Conservation (phyloP, 1,284 basidiomycete species). For the Trametes polyzona region DNA sequence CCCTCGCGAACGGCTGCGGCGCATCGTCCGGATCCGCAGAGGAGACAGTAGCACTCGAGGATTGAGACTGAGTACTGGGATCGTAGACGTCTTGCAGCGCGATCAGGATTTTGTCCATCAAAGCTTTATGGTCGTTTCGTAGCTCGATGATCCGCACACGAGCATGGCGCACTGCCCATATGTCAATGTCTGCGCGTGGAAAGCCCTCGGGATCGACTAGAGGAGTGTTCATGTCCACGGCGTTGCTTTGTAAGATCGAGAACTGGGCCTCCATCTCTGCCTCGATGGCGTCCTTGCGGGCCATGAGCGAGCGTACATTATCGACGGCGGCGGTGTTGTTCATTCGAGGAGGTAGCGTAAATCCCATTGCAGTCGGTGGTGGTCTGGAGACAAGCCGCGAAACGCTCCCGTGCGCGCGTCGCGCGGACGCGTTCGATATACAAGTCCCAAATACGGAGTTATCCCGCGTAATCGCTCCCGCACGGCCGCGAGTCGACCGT, state of each 20-base stretch:
- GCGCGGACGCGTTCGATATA: background rate
- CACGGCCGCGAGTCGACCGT: background rate
- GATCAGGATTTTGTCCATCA: slow-evolving; percentile 70
- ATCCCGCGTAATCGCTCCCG: background rate
- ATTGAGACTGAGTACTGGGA: slow-evolving; percentile 40
- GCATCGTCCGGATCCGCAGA: background rate
- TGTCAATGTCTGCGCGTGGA: slow-evolving; percentile 81
- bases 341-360: slow-evolving; percentile 46
- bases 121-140: slow-evolving; percentile 72
- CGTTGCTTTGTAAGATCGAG: slow-evolving; percentile 62
- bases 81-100: slow-evolving; percentile 72
- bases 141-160: slow-evolving; percentile 74
- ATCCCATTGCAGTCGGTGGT: slow-evolving; percentile 43
- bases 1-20: slow-evolving; percentile 69
- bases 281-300: slow-evolving; percentile 66
- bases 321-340: slow-evolving; percentile 48
- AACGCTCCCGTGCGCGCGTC: background rate
- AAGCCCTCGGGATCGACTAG: slow-evolving; percentile 86
- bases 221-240: slow-evolving; percentile 65
- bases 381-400: background rate
- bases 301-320: slow-evolving; percentile 60
- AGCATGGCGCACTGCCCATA: slow-evolving; percentile 81
- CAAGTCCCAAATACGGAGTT: background rate
- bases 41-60: background rate
- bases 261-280: slow-evolving; percentile 62